A percentile compares a stretch with the other conserved stretches of the same genome.
Evolutionary conservation across 176 grass and related monocot genomes (phyloP).

Genomic region (Oryza australiensis): DNA sequence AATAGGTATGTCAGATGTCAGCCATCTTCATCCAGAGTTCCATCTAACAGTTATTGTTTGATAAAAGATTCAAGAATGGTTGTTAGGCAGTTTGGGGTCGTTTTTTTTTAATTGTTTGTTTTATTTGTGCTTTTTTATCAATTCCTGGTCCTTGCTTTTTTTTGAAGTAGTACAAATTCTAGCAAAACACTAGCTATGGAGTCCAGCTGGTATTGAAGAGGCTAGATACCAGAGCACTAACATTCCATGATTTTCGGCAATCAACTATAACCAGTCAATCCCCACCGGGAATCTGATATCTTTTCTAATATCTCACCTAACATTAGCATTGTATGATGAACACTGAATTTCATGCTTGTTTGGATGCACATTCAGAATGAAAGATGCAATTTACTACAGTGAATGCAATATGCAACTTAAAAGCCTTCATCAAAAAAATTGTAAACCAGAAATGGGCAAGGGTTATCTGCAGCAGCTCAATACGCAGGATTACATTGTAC

Average conservation of each 20-base stretch:
- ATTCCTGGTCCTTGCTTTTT: neutral
- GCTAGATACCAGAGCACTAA: neutral
- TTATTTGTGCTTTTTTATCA: neutral
- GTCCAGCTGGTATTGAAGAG: neutral
- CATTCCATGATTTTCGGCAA: neutral
- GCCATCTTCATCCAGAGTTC: neutral
- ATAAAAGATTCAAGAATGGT: neutral
- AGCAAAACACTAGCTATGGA: neutral
- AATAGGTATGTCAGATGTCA: neutral
- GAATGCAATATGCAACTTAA: neutral
- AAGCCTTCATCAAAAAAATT: slow-evolving; percentile 17
- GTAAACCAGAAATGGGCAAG: neutral
- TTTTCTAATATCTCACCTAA: slow-evolving; percentile 3
- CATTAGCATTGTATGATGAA: neutral
- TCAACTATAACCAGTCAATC: neutral
- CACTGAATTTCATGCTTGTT: slow-evolving; percentile 13
- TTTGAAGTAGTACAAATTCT: neutral
- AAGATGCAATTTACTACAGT: slow-evolving; percentile 6
- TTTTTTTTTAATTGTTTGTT: neutral
- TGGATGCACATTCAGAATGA: neutral
- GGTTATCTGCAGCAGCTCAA: slow-evolving; percentile 21
- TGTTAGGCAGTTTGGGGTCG: neutral
- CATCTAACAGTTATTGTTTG: slow-evolving; percentile 11
- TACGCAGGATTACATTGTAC: slow-evolving; percentile 41
- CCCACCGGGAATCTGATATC: slow-evolving; percentile 3